Conservation (phyloP, 1,284 basidiomycete genomes). For the Ganoderma leucocontextum region DNA sequence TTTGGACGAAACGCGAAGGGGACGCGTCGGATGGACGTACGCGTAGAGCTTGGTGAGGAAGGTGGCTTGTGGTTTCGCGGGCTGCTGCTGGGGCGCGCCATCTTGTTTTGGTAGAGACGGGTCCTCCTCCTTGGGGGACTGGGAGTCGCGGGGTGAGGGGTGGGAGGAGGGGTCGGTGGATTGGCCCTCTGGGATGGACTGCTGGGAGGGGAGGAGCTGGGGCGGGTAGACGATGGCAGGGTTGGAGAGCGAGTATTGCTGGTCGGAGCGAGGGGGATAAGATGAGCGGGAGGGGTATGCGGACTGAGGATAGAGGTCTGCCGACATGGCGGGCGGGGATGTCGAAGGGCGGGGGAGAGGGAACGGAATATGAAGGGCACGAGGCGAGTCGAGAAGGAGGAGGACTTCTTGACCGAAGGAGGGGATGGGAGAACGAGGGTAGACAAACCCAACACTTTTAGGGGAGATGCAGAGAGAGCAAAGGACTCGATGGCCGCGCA, state of each 20-base stretch:
- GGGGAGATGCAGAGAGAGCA: constrained; percentile 31
- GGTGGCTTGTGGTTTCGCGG: constrained; percentile 84
- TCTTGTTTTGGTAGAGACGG: constrained; percentile 56
- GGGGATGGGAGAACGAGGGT: constrained; percentile 30
- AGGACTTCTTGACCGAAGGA: constrained; percentile 49
- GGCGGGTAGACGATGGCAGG: constrained; percentile 54
- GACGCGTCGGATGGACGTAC: constrained; percentile 56
- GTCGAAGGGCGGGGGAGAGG: constrained; percentile 41
- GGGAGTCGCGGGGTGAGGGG: constrained; percentile 41
- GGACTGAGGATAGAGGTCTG: constrained; percentile 76
- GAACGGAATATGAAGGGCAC: constrained; percentile 41
- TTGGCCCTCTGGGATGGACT: constrained; percentile 57
- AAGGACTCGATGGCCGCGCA: constrained; percentile 28
- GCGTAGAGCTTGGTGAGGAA: constrained; percentile 93
- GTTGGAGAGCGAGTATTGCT: constrained; percentile 43
- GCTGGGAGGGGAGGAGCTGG: constrained; percentile 51
- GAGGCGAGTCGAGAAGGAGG: constrained; percentile 43
- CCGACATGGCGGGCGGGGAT: constrained; percentile 49
- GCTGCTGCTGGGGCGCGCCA: constrained; percentile 54
- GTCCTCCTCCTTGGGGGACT: constrained; percentile 45
- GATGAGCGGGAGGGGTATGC: constrained; percentile 52
- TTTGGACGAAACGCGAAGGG: constrained; percentile 23
- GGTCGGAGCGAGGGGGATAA: constrained; percentile 37
- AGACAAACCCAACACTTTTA: constrained; percentile 33
- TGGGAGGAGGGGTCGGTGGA: constrained; percentile 41